Evolutionary conservation across 1,284 basidiomycete species (phyloP).

Genomic region (Heterobasidion parviporum): DNA sequence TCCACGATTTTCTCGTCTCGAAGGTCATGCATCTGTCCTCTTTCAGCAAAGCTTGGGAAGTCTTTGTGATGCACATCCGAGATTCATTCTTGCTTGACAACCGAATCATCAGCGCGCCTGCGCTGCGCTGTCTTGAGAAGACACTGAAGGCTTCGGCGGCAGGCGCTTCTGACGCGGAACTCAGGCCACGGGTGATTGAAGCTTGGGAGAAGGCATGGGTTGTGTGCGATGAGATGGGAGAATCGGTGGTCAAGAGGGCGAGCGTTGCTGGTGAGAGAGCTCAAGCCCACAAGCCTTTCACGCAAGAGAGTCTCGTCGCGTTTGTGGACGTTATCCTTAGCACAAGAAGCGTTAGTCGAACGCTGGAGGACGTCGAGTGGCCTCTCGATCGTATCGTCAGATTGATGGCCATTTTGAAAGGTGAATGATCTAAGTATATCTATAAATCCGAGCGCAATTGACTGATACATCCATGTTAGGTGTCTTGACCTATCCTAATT

Average conservation of each 20-base stretch:
- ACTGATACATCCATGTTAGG: conserved; percentile 28
- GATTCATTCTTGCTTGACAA: conserved; percentile 65
- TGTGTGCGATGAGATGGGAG: conserved; percentile 64
- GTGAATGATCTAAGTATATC: conserved; percentile 20
- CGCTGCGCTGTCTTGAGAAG: conserved; percentile 75
- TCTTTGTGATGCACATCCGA: conserved; percentile 63
- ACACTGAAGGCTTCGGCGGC: conserved; percentile 51
- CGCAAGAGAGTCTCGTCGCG: conserved; percentile 82
- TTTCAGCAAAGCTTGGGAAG: conserved; percentile 65
- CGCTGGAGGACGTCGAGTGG: conserved; percentile 53
- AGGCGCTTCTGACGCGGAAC: conserved; percentile 24
- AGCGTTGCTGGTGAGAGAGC: conserved; percentile 10
- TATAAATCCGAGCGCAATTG: not conserved
- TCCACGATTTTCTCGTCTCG: conserved; percentile 68
- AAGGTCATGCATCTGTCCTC: conserved; percentile 69
- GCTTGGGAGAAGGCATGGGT: conserved; percentile 61
- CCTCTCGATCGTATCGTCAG: conserved; percentile 50
- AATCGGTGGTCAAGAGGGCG: conserved; percentile 30
- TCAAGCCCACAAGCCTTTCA: conserved; percentile 42
- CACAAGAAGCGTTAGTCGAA: conserved; percentile 41
- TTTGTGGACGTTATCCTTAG: conserved; percentile 67
- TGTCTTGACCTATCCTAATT: conserved; percentile 74
- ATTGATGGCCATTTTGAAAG: conserved; percentile 75
- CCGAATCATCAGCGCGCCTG: conserved; percentile 66
- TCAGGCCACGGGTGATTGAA: conserved; percentile 35